Base-by-base conservation (phyloP, 768 basidiomycete genomes). In the Agaricus bisporus region DNA sequence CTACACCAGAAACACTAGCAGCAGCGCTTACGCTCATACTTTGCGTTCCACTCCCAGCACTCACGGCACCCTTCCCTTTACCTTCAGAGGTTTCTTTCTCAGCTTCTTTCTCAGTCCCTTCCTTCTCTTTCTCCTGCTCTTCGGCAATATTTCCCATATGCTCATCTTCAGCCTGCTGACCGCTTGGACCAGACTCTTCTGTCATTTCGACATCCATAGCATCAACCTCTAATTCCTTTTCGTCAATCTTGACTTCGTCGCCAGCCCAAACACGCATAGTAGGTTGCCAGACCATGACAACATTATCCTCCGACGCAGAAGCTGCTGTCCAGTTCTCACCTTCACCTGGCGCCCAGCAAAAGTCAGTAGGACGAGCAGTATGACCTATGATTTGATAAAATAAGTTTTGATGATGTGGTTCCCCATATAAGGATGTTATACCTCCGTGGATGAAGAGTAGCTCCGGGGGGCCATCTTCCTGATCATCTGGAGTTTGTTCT, bases 401-500 rank as follows among this genome's bases (percentile, higher is more conserved):
- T 51, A 49, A 29, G n/a, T 26, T 18, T 39, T 26, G 22, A 26
- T 49, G 43, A 55, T 32, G 32, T 32, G 3, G 32, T 32, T 8
- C 32, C 32, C 1, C 32, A 48, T 35, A 29, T 2, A 44, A 47
- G 50, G 22, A 5, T 55, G 51, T 59, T 66, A 32, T 73, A 82
- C 88, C 97, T 60, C 97, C 97, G 60, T 99, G 97, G 44, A 98
- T 81, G 68, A 99, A 99, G 59, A 98, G 70, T 54, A 98, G 71
- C 68, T 99, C 97, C 1, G 97, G 97, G 14, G 97, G 94, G 1
- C 97, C 97, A 63, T 99, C 97, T 66, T 99, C 97, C 55, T 93
- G 90, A 64, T 99, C 97, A 59, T 99, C 97, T 3, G 95, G 97
- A 1, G 92, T 91, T 68, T 99, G 97, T 66, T 99, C 97, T 38